phyloP scores from a whole-genome alignment of 441 rosid species.

The Pelargonium australe region DNA sequence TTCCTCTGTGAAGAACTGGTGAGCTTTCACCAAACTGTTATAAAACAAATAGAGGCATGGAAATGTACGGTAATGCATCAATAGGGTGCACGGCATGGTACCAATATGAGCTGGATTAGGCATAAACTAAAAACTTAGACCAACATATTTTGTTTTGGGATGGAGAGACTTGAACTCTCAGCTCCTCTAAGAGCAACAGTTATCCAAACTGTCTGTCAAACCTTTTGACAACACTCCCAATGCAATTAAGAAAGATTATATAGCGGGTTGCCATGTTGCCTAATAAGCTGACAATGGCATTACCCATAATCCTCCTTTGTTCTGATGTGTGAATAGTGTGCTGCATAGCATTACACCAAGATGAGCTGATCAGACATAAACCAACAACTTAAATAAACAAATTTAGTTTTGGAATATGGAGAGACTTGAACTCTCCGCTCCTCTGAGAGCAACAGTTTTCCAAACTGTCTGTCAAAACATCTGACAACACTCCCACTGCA shows the following conservation, averaged over 20 bases:
- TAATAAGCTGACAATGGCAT: constrained; percentile 84
- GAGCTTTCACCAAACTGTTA: constrained; percentile 84
- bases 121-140: constrained; percentile 4
- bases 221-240: constrained; percentile 99
- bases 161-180: constrained; percentile 99
- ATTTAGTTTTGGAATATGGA: constrained; percentile 75
- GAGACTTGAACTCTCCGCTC: constrained; percentile 99
- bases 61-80: constrained; percentile 9
- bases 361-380: no score
- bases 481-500: constrained; percentile 95
- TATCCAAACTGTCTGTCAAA: constrained; percentile 79
- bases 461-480: constrained; percentile 93
- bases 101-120: not conserved
- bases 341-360: no score
- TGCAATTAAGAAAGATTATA: constrained; percentile 43
- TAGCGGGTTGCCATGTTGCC: constrained; percentile 93
- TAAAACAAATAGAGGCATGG: constrained; percentile 28
- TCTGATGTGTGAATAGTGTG: not conserved
- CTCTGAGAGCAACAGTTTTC: constrained; percentile 68
- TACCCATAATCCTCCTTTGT: constrained; percentile 86
- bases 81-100: constrained; percentile 10
- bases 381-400: not conserved
- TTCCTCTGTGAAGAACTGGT: constrained; percentile 88
- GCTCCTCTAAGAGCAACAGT: constrained; percentile 81
- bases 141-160: constrained; percentile 40